A percentile compares a stretch with the other conserved stretches of the same genome.
Conservation (phyloP, 257 asterid species). For the Petunia axillaris region DNA sequence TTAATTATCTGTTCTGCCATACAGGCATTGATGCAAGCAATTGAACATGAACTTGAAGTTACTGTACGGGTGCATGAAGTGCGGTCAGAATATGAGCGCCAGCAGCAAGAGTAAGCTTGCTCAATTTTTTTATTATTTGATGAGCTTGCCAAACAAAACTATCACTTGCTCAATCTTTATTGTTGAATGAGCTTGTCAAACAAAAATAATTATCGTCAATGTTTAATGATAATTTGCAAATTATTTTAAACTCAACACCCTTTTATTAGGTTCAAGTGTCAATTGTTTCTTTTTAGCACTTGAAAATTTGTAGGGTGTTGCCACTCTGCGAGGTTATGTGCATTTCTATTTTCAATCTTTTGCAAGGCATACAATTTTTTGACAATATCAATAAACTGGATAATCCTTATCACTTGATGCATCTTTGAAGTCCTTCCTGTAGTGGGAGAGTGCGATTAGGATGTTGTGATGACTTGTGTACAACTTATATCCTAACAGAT, state of each 20-base stretch:
- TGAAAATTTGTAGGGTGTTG: not conserved
- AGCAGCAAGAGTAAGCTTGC: conserved; percentile 77
- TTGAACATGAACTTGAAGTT: conserved; percentile 97
- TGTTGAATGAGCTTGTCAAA: conserved; percentile 3
- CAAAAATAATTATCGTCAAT: not conserved
- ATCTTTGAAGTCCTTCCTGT: conserved; percentile 10
- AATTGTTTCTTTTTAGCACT: conserved; percentile 4
- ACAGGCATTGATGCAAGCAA: conserved; percentile 73
- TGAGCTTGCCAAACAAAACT: not conserved
- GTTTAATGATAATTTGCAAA: not conserved
- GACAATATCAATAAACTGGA: conserved; percentile 2
- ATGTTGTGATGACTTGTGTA: not conserved
- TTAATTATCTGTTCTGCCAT: conserved; percentile 32
- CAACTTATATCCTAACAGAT: not conserved
- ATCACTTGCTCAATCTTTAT: conserved; percentile 19
- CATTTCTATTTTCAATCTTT: conserved; percentile 18
- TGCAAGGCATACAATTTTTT: not conserved
- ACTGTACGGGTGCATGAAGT: conserved; percentile 93
- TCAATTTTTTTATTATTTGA: conserved; percentile 15
- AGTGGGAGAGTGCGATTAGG: conserved; percentile 20
- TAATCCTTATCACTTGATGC: not conserved
- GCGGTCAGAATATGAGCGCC: conserved; percentile 89
- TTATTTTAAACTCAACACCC: not conserved
- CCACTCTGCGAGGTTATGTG: not conserved
- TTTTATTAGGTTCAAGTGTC: not conserved